Percentiles rank a stretch among this genome's conserved stretches.
phyloP scores from a whole-genome alignment of 1,284 basidiomycete genomes.

The Melampsora larici-populina region DNA sequence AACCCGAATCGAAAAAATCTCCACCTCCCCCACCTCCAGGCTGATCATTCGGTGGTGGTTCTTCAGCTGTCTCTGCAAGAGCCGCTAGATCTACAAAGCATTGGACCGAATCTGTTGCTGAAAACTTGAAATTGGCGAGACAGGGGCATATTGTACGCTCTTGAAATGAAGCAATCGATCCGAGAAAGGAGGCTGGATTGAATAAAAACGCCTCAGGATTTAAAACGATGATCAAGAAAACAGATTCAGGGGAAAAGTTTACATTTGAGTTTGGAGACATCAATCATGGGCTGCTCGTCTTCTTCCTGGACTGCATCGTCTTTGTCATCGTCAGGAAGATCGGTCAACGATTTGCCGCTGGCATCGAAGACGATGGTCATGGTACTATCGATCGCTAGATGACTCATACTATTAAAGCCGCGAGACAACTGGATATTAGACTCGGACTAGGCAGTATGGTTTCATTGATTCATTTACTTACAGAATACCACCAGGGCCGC shows the following conservation, averaged over 20 bases:
- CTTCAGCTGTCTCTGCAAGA: constrained; percentile 28
- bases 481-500: constrained; percentile 76
- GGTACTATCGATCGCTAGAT: constrained; percentile 69
- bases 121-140: constrained; percentile 74
- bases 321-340: constrained; percentile 59
- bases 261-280: constrained; percentile 57
- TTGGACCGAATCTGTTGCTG: constrained; percentile 59
- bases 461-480: constrained; percentile 46
- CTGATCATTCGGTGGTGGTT: constrained; percentile 20
- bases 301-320: constrained; percentile 70
- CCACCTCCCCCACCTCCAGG: constrained; percentile 43
- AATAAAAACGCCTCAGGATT: constrained; percentile 30
- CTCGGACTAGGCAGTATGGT: constrained; percentile 53
- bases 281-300: constrained; percentile 47
- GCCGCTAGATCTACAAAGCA: constrained; percentile 23
- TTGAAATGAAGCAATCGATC: constrained; percentile 64
- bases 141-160: constrained; percentile 74
- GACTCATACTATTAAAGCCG: constrained; percentile 55
- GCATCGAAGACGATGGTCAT: constrained; percentile 94
- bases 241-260: background rate
- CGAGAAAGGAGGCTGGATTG: constrained; percentile 60
- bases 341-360: constrained; percentile 55
- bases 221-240: too few relatives aligned
- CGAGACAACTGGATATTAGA: constrained; percentile 78
- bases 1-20: constrained; percentile 44